Base-by-base conservation (phyloP, 192 early-diverging fungal genomes). In the Coemansia sp. region DNA sequence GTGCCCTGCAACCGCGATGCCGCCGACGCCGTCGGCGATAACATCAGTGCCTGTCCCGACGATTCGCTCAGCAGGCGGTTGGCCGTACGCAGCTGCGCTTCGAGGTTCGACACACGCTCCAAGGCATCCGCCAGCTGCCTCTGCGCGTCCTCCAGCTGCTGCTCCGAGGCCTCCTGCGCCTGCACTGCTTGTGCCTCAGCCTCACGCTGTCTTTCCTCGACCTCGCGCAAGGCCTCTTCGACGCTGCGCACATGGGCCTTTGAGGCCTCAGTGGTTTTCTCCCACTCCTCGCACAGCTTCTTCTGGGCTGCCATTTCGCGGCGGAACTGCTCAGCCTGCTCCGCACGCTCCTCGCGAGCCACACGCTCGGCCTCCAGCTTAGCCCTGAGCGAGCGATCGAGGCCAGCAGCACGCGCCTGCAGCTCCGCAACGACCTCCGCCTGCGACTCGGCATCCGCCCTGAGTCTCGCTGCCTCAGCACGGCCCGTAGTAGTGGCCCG, bases 301-400 rank as follows among this genome's bases (percentile, higher is more conserved):
- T 85, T 86, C 69, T 91, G 91, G 4, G 86, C 81, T 12, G 79
- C 84, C 86, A 91, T 90, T 59, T 92, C 91, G 63, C 73, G 81
- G 27, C 84, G 76, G 76, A 90, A 92, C 63, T 87, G 85, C 66
- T 89, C 86, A 3, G 82, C 78, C 59, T 86, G 84, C 45, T 90
- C 86, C 8, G 80, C 63, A 17, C 88, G 64, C n/a, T 87, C 68
- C 32, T 70, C 75, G 58, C 89, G 86, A 9, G 88, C 86, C 60
- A 76, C 66, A 0, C 71, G 76, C 27, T 82, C 71, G 25, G 62
- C 76, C 21, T 91, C 89, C 27, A 86, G 67, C 39, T 86, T 69
- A n/a, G 76, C 72, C 44, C 86, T 77, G 25, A 90, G 69, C 14
- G 82, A 72, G 14, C 87, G 73, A 31, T 86, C 63, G 27, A 76